A percentile compares a stretch with the other conserved stretches of the same genome.
These are phyloP conservation scores for Clausena lansium DNA, from an alignment of 345 rosid species.

Conservation along the genomic window DNA sequence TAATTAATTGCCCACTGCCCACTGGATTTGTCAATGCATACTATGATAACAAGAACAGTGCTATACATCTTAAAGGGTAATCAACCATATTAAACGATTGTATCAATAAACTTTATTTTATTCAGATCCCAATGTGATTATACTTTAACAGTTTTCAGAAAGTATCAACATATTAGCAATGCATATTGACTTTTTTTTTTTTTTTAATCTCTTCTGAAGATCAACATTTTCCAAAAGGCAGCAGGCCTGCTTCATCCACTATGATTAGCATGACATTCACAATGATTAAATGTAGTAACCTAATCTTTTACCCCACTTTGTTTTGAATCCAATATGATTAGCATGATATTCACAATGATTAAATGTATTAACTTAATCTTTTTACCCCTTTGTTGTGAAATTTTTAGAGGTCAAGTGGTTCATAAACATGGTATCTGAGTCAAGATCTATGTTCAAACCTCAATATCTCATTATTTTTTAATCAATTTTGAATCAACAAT, in stretches of 20 bases:
- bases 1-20: too few species aligned
- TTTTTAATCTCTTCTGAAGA: not conserved
- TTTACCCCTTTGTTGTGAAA: not conserved
- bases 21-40: too few species aligned
- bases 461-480: not conserved
- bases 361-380: not conserved
- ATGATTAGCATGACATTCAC: conserved; percentile 11
- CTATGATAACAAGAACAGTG: too few species aligned
- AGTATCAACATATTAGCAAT: not conserved
- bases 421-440: not conserved
- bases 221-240: not conserved
- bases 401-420: not conserved
- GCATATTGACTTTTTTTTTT: too few species aligned
- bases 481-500: too few species aligned
- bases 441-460: not conserved
- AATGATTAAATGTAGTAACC: not conserved
- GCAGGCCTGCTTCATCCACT: conserved; percentile 6
- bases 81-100: too few species aligned
- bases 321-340: not conserved
- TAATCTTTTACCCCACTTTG: not conserved
- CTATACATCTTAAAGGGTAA: too few species aligned
- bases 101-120: too few species aligned
- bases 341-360: conserved; percentile 7
- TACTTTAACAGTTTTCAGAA: not conserved
- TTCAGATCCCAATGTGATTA: not conserved